phyloP scores from a whole-genome alignment of 2,329 filamentous ascomycete genomes.

The Thermochaetoides dissita region DNA sequence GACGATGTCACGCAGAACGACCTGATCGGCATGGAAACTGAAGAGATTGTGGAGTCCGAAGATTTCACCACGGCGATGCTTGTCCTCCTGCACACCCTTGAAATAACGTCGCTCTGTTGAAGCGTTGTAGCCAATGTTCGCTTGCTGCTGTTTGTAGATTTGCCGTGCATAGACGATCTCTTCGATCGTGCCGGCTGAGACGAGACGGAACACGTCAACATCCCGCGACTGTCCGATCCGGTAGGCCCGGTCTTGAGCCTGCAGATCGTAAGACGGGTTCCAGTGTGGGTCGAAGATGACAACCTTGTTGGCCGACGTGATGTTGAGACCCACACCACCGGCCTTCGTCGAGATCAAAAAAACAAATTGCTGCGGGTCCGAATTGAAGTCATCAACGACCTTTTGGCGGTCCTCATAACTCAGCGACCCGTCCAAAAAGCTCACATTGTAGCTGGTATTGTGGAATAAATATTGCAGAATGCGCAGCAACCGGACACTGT shows the following conservation, averaged over 20 bases:
- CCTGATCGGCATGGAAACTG: slow-evolving; percentile 61
- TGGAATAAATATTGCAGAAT: slow-evolving; percentile 79
- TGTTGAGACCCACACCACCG: slow-evolving; percentile 87
- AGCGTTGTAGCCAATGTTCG: slow-evolving; percentile 91
- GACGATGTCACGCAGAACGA: slow-evolving; percentile 84
- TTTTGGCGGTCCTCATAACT: slow-evolving; percentile 69
- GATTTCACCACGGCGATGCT: slow-evolving; percentile 75
- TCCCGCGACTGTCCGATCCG: slow-evolving; percentile 85
- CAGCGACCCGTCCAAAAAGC: slow-evolving; percentile 78
- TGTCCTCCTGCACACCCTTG: slow-evolving; percentile 77
- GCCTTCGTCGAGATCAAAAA: slow-evolving; percentile 92
- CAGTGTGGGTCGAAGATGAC: slow-evolving; percentile 95
- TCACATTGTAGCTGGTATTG: slow-evolving; percentile 79
- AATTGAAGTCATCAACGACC: slow-evolving; percentile 82
- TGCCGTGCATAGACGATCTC: slow-evolving; percentile 95
- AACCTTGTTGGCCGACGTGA: slow-evolving; percentile 95
- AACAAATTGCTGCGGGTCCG: slow-evolving; percentile 74
- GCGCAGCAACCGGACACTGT: slow-evolving; percentile 71
- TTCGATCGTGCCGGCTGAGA: slow-evolving; percentile 85
- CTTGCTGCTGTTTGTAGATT: slow-evolving; percentile 98
- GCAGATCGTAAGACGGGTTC: slow-evolving; percentile 90
- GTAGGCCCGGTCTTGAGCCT: slow-evolving; percentile 92
- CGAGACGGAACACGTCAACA: slow-evolving; percentile 86
- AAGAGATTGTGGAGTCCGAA: slow-evolving; percentile 86
- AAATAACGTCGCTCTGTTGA: slow-evolving; percentile 90